These are phyloP conservation scores for Guadua angustifolia DNA, from an alignment of 176 grass and related monocot genomes.

Conservation along the genomic window DNA sequence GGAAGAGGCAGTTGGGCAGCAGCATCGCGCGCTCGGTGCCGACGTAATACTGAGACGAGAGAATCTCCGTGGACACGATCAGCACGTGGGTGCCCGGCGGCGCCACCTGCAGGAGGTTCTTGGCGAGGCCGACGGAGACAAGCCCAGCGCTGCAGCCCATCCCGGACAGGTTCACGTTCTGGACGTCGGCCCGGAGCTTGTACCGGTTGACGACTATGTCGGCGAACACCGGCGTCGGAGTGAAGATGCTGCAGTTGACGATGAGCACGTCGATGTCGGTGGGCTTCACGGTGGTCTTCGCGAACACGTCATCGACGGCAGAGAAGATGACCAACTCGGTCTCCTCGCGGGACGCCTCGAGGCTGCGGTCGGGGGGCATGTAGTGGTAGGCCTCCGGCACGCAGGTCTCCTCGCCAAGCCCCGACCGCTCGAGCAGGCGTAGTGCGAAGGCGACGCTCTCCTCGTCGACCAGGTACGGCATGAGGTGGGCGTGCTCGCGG, in stretches of 20 bases:
- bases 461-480: constrained; percentile 51
- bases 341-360: constrained; percentile 42
- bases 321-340: constrained; percentile 53
- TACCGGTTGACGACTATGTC: constrained; percentile 59
- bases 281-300: constrained; percentile 10
- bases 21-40: constrained; percentile 58
- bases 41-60: constrained; percentile 56
- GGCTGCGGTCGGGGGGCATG: constrained; percentile 50
- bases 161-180: constrained; percentile 59
- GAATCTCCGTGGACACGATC: constrained; percentile 58
- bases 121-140: constrained; percentile 58
- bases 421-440: constrained; percentile 47
- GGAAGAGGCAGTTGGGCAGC: constrained; percentile 64
- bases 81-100: constrained; percentile 34
- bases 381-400: constrained; percentile 59
- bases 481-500: constrained; percentile 48
- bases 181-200: constrained; percentile 51
- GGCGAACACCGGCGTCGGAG: constrained; percentile 53
- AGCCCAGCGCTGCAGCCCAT: constrained; percentile 57
- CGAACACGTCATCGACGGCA: constrained; percentile 53
- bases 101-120: constrained; percentile 47
- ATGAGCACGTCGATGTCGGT: constrained; percentile 53
- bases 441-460: constrained; percentile 43
- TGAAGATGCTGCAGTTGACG: constrained; percentile 65
- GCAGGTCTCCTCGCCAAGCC: constrained; percentile 64